These are phyloP conservation scores for Cytospora paraplurivora DNA, from an alignment of 2,329 filamentous ascomycete genomes.

Conservation along the genomic window DNA sequence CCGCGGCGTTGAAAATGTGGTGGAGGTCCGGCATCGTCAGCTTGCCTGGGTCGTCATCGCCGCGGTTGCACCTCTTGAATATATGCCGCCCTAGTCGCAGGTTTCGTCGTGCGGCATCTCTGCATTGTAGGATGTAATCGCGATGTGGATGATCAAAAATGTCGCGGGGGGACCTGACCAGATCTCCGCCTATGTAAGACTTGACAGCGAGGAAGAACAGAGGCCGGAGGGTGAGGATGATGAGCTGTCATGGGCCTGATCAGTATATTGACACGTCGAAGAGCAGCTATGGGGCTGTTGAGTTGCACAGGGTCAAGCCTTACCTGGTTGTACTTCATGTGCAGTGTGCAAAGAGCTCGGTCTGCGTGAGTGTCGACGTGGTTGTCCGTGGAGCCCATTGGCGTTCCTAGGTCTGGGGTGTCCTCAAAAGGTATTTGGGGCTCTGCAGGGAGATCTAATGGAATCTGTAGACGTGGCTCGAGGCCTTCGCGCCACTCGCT, in stretches of 20 bases:
- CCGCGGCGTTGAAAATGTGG: constrained; percentile 53
- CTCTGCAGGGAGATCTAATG: constrained; percentile 37
- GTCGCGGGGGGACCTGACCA: constrained; percentile 35
- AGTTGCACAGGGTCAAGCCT: constrained; percentile 15
- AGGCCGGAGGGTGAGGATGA: constrained; percentile 52
- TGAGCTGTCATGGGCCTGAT: constrained; percentile 39
- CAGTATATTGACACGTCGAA: constrained; percentile 14
- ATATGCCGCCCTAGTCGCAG: constrained; percentile 46
- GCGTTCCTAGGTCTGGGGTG: constrained; percentile 41
- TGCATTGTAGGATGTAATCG: constrained; percentile 42
- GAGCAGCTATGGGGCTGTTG: constrained; percentile 1
- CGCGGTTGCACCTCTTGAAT: constrained; percentile 27
- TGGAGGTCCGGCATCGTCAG: constrained; percentile 50
- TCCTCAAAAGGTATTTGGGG: constrained; percentile 18
- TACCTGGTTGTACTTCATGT: constrained; percentile 53
- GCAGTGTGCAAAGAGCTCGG: constrained; percentile 47
- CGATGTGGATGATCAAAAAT: constrained; percentile 36
- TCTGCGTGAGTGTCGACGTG: constrained; percentile 35
- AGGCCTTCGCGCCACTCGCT: constrained; percentile 36
- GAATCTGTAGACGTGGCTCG: constrained; percentile 41
- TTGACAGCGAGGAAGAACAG: constrained; percentile 51
- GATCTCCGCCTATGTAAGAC: constrained; percentile 47
- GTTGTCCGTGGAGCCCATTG: constrained; percentile 37
- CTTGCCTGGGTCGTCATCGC: constrained; percentile 39
- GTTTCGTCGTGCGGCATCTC: constrained; percentile 49